Evolutionary conservation across 2,329 filamentous ascomycete species (phyloP), one percentile per base, ranked within the genome.

Genomic region (Penicillium digitatum): DNA sequence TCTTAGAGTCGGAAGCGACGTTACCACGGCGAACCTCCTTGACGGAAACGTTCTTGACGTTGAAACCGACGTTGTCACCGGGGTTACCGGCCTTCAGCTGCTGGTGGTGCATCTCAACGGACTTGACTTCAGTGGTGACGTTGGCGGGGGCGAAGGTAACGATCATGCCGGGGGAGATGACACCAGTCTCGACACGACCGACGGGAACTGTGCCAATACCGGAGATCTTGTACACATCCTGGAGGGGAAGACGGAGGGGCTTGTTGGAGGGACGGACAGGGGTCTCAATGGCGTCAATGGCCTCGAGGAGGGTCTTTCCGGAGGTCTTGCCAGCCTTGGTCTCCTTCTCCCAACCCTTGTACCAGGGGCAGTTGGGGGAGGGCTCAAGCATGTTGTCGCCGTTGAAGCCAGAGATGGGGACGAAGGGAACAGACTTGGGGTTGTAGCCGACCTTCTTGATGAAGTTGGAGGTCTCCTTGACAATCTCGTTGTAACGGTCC

Each of bases 401-500:
- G 87, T 99, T 88, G 91, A 99, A 99, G 73, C 94, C 94, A 73
- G 94, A 97, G 89, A 99, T 97, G 78, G 94, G 94, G 76, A 99
- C 94, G 86, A 99, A 99, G 72, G 93, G 85, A 77, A 97, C 92
- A 72, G 82, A 79, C 90, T 97, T 97, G 84, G 94, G 93, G 90
- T 97, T 96, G 90, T 93, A 99, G 80, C 94, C 94, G 81, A 97
- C 93, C 91, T 99, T 97, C 93, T 97, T 99, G 90, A 99, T 96
- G 90, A 97, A 97, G 86, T 85, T 88, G 83, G 92, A 95, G 72
- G 92, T 96, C 87, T 99, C 94, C 91, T 97, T 97, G 88, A 97
- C 93, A 80, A 99, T 97, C 82, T 97, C 94, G 77, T 92, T 82
- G 90, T 83, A 97, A 84, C 94, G 93, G 66, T 87, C 82, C 89